These are phyloP conservation scores for Achaetomiella virescens DNA, from an alignment of 495 filamentous ascomycete species.

Conservation along the genomic window DNA sequence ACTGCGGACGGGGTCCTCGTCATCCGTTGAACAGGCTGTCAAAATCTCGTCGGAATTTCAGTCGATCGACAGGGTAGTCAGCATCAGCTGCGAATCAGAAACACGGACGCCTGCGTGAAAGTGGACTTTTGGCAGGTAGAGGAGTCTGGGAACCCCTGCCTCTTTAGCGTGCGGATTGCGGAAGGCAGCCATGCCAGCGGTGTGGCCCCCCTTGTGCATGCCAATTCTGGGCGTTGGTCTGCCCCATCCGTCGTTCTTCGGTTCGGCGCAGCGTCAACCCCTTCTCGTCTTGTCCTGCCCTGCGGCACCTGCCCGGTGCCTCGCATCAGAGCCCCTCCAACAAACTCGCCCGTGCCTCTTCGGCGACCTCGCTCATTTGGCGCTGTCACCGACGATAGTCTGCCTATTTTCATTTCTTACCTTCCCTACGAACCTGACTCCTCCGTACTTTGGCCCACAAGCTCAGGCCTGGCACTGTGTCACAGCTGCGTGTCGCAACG, in stretches of 20 bases:
- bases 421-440: neutral
- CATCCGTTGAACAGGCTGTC: neutral
- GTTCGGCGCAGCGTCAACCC: neutral
- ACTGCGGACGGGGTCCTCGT: neutral
- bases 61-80: neutral
- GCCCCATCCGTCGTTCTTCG: neutral
- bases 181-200: neutral
- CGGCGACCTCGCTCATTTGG: slow-evolving; percentile 31
- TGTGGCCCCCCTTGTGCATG: neutral
- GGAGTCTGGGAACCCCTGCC: slow-evolving; percentile 4
- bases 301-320: neutral
- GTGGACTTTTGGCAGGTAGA: neutral
- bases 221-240: neutral
- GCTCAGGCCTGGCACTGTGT: slow-evolving; percentile 32
- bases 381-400: slow-evolving; percentile 31
- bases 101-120: neutral
- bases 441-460: neutral
- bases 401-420: slow-evolving; percentile 28
- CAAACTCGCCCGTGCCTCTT: slow-evolving; percentile 20
- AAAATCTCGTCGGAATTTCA: neutral
- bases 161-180: neutral
- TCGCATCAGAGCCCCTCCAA: slow-evolving; percentile 10
- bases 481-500: slow-evolving; percentile 26
- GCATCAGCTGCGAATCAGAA: slow-evolving; percentile 1
- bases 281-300: neutral